A percentile compares a stretch with the other conserved stretches of the same genome.
phyloP scores from a whole-genome alignment of 305 asterid genomes.

The Plantago coronopus region DNA sequence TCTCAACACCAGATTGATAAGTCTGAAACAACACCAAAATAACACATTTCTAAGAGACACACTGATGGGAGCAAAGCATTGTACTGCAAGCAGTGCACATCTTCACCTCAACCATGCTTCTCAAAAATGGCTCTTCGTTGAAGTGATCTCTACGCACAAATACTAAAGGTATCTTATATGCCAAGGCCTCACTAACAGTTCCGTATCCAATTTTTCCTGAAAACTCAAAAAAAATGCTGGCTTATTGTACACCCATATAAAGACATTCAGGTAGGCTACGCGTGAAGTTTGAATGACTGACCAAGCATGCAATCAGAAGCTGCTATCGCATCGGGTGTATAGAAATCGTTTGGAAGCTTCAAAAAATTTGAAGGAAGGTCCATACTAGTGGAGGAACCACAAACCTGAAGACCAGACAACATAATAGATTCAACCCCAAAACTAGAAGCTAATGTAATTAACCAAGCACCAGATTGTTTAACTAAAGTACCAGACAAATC shows the following conservation, averaged over 20 bases:
- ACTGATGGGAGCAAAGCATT: no score
- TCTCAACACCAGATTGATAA: conserved; percentile 95
- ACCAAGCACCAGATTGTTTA: conserved; percentile 11
- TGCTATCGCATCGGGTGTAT: conserved; percentile 93
- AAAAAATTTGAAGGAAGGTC: conserved; percentile 84
- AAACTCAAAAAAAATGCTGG: conserved; percentile 4
- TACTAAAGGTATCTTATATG: conserved; percentile 90
- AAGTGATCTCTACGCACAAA: conserved; percentile 98
- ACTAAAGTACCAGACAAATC: conserved; percentile 81
- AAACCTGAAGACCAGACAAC: conserved; percentile 53
- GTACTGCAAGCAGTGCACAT: not conserved
- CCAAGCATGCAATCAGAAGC: conserved; percentile 99
- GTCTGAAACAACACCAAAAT: conserved; percentile 36
- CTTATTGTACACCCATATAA: conserved; percentile 15
- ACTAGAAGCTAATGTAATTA: conserved; percentile 9
- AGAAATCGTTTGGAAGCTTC: conserved; percentile 80
- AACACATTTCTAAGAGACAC: not conserved
- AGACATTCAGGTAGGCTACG: conserved; percentile 11
- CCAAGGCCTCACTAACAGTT: conserved; percentile 94
- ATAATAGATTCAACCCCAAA: conserved; percentile 15
- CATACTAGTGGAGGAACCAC: conserved; percentile 84
- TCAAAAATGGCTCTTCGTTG: conserved; percentile 94
- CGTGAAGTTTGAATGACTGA: conserved; percentile 31
- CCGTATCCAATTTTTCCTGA: conserved; percentile 99
- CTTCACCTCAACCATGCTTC: conserved; percentile 97